Percentiles rank a stretch among this genome's conserved stretches.
phyloP scores from a whole-genome alignment of 306 rosid genomes.

The Acacia confusa region DNA sequence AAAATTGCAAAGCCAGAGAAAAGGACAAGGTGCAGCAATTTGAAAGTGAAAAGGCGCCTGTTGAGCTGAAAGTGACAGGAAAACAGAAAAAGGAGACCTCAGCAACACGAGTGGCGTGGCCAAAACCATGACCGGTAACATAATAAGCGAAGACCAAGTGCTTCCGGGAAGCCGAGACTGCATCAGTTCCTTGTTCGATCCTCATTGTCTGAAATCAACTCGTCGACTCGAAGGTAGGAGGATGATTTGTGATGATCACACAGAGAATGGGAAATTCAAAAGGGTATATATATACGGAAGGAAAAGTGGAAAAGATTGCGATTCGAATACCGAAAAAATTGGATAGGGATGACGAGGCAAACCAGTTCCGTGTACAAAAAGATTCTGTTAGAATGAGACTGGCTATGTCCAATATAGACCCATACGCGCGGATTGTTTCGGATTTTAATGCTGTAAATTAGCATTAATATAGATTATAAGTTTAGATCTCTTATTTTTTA shows the following conservation, averaged over 20 bases:
- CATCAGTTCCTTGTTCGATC: slow-evolving; percentile 61
- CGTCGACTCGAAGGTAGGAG: not conserved
- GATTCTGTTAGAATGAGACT: not conserved
- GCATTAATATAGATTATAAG: too few relatives aligned
- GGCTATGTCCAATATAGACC: not conserved
- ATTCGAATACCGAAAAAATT: not conserved
- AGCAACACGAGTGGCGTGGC: slow-evolving; percentile 91
- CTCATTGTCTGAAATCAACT: slow-evolving; percentile 47
- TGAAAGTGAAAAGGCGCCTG: not conserved
- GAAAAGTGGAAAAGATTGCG: not conserved
- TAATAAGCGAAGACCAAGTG: slow-evolving; percentile 91
- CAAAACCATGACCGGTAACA: slow-evolving; percentile 95
- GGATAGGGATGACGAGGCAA: not conserved
- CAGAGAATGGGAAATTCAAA: not conserved
- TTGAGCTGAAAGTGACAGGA: not conserved
- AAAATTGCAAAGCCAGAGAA: slow-evolving; percentile 17
- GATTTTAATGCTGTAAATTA: too few relatives aligned
- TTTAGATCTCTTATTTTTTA: too few relatives aligned
- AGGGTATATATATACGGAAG: not conserved
- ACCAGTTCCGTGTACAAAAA: not conserved
- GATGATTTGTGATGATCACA: not conserved
- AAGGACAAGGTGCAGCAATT: not conserved
- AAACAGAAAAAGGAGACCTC: slow-evolving; percentile 52
- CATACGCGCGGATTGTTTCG: too few relatives aligned
- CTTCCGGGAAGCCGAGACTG: slow-evolving; percentile 73